These are phyloP conservation scores for Daldinia eschscholtzii DNA, from an alignment of 2,329 filamentous ascomycete genomes.

Conservation along the genomic window DNA sequence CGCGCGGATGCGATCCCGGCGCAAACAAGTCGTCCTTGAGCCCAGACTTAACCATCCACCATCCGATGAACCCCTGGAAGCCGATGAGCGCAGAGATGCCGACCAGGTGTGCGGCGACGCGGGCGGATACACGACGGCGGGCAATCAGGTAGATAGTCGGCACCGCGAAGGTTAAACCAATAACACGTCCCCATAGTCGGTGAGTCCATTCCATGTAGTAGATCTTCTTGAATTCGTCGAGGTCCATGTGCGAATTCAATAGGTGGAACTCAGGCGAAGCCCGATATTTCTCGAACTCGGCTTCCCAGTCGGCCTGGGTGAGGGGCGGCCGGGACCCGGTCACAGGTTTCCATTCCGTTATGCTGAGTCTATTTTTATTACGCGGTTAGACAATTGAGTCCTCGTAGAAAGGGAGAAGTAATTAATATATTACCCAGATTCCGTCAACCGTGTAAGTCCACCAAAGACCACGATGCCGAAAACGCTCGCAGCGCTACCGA, in stretches of 20 bases:
- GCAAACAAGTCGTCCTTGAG: conserved; percentile 96
- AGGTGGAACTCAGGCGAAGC: conserved; percentile 92
- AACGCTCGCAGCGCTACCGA: conserved; percentile 91
- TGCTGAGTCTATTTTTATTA: conserved; percentile 78
- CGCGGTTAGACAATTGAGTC: not conserved
- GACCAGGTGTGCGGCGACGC: conserved; percentile 80
- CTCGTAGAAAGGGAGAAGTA: not conserved
- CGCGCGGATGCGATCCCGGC: conserved; percentile 88
- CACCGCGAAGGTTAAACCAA: conserved; percentile 89
- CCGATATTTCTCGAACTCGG: conserved; percentile 92
- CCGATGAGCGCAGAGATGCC: conserved; percentile 92
- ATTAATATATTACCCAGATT: conserved; percentile 81
- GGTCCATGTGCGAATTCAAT: conserved; percentile 91
- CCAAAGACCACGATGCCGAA: conserved; percentile 98
- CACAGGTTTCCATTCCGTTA: conserved; percentile 98
- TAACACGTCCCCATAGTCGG: conserved; percentile 91
- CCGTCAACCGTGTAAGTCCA: conserved; percentile 91
- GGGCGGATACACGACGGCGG: conserved; percentile 79
- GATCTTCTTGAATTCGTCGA: conserved; percentile 96
- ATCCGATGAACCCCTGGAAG: conserved; percentile 94
- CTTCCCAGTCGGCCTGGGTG: conserved; percentile 84
- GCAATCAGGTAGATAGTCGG: conserved; percentile 91
- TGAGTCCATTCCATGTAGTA: conserved; percentile 99
- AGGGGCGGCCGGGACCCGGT: conserved; percentile 91
- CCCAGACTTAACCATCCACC: conserved; percentile 99